Evolutionary conservation across 345 rosid species (phyloP), one percentile per base, ranked within the genome.

Genomic region (Sonneratia alba): DNA sequence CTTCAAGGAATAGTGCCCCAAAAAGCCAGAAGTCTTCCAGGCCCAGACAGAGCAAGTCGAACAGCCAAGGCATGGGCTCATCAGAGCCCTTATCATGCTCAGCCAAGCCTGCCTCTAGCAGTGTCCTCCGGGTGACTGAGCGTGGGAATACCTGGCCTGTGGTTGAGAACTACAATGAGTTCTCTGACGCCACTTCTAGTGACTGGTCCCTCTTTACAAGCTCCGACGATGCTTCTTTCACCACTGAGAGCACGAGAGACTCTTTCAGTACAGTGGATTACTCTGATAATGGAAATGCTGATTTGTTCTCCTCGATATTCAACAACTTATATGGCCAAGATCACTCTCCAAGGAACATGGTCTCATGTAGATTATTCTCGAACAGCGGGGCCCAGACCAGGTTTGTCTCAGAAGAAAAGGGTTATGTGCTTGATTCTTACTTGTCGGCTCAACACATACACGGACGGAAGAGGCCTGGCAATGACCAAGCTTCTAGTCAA

Each of bases 181-280:
- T 84, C 73, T 83, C 85, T n/a, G 93, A 91, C 64, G 85, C 87
- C 45, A 79, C 92, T 22, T 86, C 92, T 69, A 89, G 97, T 40
- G 93, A 91, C 49, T 78, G 95, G 95, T 91, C 97, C 71, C 83
- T 89, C 73, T 89, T 91, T 73, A 89, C 97, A 56, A 91, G 95
- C 85, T 91, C 93, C 34, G 97, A 91, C 2, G 97, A 91, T 80
- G 93, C 95, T 74, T 87, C 97, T 27, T 86, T 89, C 79, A 91
- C 95, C 24, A 91, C 97, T 3, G 97, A 91, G 81, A 89, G 95
- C 79, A 81, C 97, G 7, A 82, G 95, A 76, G 97, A 91, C 80
- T 91, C 97, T 4, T 86, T 87, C 83, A 91, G 95, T 79, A 89
- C 90, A 1, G 69, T 81, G 40, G 95, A 91, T 78, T 79, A 86